Base-by-base conservation (phyloP, 208 protist species). In the Trypanosoma rangeli region DNA sequence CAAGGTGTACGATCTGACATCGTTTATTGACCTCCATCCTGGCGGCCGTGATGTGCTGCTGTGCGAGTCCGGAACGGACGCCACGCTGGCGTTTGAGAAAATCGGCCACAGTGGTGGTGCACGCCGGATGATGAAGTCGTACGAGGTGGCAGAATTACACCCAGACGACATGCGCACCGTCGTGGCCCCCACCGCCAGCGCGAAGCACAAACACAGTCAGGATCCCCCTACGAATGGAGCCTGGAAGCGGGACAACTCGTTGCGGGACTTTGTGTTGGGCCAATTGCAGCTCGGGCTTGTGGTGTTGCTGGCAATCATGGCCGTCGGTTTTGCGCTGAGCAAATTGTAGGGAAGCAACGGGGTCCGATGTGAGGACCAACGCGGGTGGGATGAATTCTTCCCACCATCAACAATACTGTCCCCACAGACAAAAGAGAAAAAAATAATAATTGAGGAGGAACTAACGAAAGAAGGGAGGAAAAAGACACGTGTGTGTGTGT, bases 1-100 rank as follows among this genome's bases (percentile, higher is more conserved):
- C 76, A 95, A 92, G 42, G 89, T 95, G 50, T 94, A 94, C 71
- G 82, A 94, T 60, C 68, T 95, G 4, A 93, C 84, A 22, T 37
- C 59, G 33, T 97, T 94, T 74, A 64, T 87, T 37, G 79, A 92
- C 39, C 54, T 82, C 33, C 92, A 97, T 66, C 92, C 92, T 48
- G 92, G 92, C 39, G 89, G 92, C 44, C 79, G 80, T 20, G 87
- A 89, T 37, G 78, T 97, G 37, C 74, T 97, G 8, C 70, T 92
- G 0, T 80, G 85, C 64, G 76, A 83, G 50, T 82, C 79, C 24
- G 92, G 92, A 31, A 74, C 56, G 8, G 92, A 97, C 63, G 87
- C 83, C 10, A 84, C 85, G 12, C 57, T 84, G 59, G 84, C 80
- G 28, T 94, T 94, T 70, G 75, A 71, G n/a, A 85, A 89, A 55